Percentiles rank a stretch among this genome's conserved stretches.
These are phyloP conservation scores for Bruguiera hainesii DNA, from an alignment of 441 rosid species.

Conservation along the genomic window DNA sequence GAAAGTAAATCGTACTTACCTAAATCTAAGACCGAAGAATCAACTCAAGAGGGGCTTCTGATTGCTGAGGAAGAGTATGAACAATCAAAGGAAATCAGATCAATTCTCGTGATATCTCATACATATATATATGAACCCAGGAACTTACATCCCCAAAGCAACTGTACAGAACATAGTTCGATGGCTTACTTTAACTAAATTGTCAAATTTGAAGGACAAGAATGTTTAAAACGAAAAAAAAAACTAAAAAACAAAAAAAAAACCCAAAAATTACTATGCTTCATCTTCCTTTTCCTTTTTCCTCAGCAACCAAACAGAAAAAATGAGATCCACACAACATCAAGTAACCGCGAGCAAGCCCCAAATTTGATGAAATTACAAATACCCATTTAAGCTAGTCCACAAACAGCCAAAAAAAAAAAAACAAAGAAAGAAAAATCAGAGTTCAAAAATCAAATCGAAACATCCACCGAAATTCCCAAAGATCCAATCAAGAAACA, in stretches of 20 bases:
- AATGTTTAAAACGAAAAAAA: background rate
- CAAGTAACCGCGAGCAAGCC: constrained; percentile 13
- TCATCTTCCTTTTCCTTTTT: constrained; percentile 1
- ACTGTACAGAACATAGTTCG: background rate
- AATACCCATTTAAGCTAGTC: background rate
- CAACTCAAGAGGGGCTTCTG: background rate
- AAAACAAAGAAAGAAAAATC: background rate
- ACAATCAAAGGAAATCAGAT: background rate
- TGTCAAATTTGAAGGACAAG: background rate
- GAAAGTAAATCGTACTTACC: background rate
- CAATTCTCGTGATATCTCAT: background rate
- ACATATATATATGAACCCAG: constrained; percentile 4
- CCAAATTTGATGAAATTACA: background rate
- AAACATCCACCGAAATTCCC: background rate
- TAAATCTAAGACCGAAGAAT: constrained; percentile 5
- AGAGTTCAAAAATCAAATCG: background rate
- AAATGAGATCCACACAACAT: constrained; percentile 31
- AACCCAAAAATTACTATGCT: background rate
- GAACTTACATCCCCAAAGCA: background rate
- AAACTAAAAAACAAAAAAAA: background rate
- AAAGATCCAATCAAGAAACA: background rate
- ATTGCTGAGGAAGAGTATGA: background rate
- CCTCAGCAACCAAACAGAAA: constrained; percentile 15
- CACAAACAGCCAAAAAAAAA: background rate
- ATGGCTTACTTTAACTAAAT: constrained; percentile 8